These are phyloP conservation scores for Leishmania gerbilli DNA, from an alignment of 208 protist species.

Conservation along the genomic window DNA sequence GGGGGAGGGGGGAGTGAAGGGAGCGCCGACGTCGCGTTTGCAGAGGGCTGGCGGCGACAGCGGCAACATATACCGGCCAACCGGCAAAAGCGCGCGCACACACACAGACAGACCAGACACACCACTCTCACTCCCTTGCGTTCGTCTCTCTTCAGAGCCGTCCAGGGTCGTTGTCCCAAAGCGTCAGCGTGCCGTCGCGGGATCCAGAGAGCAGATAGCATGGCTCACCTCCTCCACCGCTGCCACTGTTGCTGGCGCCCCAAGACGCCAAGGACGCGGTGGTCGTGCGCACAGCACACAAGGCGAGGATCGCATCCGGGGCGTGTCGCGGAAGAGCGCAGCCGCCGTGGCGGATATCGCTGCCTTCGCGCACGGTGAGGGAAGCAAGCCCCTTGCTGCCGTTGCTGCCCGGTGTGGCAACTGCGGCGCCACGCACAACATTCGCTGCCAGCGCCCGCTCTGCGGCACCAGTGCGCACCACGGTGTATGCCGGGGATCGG, in stretches of 20 bases:
- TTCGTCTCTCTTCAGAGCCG: not conserved
- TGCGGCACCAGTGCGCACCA: not conserved
- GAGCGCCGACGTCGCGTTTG: not conserved
- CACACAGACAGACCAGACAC: no score
- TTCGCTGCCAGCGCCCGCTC: not conserved
- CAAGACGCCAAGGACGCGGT: not conserved
- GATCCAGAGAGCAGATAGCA: constrained; percentile 50
- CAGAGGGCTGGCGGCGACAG: not conserved
- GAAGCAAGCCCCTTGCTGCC: constrained; percentile 1
- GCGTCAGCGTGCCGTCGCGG: constrained; percentile 57
- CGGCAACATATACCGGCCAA: not conserved
- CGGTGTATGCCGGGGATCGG: constrained; percentile 36
- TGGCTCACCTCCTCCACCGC: constrained; percentile 7
- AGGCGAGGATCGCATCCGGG: constrained; percentile 57
- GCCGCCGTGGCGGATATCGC: not conserved
- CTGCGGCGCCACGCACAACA: not conserved
- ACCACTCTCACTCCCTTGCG: not conserved
- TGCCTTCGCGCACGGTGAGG: constrained; percentile 12
- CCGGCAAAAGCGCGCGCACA: not conserved
- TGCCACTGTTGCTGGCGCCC: not conserved
- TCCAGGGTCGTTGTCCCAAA: constrained; percentile 52
- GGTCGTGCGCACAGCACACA: constrained; percentile 34
- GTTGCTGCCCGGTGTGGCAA: not conserved
- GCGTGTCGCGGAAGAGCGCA: constrained; percentile 43
- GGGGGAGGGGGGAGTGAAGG: no score